Base-by-base conservation (phyloP, 257 asterid genomes). In the Catharanthus roseus region DNA sequence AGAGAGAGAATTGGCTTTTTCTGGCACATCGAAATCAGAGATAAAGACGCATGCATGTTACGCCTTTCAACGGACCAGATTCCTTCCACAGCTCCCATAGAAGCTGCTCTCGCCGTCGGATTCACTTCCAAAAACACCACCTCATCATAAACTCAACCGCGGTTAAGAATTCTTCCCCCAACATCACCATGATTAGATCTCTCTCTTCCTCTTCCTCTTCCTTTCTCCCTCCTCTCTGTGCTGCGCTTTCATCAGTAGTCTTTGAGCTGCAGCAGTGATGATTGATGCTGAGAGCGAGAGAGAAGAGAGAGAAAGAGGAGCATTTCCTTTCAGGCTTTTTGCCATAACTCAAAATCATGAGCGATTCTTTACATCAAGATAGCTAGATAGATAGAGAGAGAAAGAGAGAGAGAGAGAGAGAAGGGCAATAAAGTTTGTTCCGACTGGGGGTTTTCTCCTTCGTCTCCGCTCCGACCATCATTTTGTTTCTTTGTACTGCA, bases 21-120 rank as follows among this genome's bases (percentile, higher is more conserved):
- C 55, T 16, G 2, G 21, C 21, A 39, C 72, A 62, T 75, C 63
- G 67, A 69, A 70, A 51, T 60, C 69, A 69, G 79, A 74, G 83
- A 79, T 69, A 81, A 77, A 71, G 84, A 84, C 82, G 74, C 73
- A 63, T 71, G 77, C 80, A 47, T 79, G 77, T 49, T 62, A 72
- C 69, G 55, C 76, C 77, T 69, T 57, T 80, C 71, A 26, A 85
- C 81, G 87, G 82, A 62, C 75, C 66, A 70, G 79, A 75, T 75
- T 75, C 74, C 67, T 28, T 55, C 55, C 13, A 18, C 28, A 38
- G 4, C 65, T 38, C 55, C 61, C 24, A 41, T 71, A 29, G 51
- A 72, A 13, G 16, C 53, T 10, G 26, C 60, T 42, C 58, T 72
- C 70, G 33, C 70, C 74, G 68, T 74, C 73, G 10, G 68, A 73